Base-by-base conservation (phyloP, 768 basidiomycete genomes). In the Tylopilus rubrobrunneus region DNA sequence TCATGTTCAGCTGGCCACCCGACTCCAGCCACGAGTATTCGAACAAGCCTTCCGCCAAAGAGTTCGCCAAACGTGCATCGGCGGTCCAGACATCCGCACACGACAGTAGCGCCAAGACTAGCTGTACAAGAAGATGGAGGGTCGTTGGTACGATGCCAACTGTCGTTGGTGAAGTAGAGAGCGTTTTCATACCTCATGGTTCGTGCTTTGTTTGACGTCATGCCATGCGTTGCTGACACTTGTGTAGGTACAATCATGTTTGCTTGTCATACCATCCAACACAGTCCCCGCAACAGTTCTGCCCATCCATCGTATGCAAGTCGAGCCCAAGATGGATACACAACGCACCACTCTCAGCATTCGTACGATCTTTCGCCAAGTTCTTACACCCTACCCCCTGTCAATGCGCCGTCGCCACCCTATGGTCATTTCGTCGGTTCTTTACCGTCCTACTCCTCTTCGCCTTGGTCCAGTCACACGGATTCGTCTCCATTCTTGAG, bases 101-200 rank as follows among this genome's bases (percentile, higher is more conserved):
- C 58, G 77, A 76, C 49, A 85, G 77, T 64, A 83, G 82, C 66
- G 90, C 89, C 45, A 91, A 89, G 75, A 93, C 90, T 47, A 88
- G 83, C 71, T 93, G 90, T 64, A 92, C 89, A 58, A 80, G 89
- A 69, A 78, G 90, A 64, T 92, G 86, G 76, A 86, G 86, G 69
- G 84, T 87, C 42, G 76, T 78, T 52, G 86, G 86, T 66, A 74
- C 74, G 61, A 81, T 87, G 78, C 75, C 78, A 64, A 78, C 79
- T 36, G 76, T 79, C 53, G 76, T 75, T 47, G 79, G 78, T 54
- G 81, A 85, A 70, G 87, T 92, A 28, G 89, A 92, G 67, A 91
- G 88, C 72, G 86, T 92, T 58, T 92, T 89, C 71, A 90, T 92
- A 71, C 90, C 91, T 68, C 89, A 93, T 81, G 90, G 90, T 87